Conservation (phyloP, 257 asterid genomes). For the Coffea canephora region DNA sequence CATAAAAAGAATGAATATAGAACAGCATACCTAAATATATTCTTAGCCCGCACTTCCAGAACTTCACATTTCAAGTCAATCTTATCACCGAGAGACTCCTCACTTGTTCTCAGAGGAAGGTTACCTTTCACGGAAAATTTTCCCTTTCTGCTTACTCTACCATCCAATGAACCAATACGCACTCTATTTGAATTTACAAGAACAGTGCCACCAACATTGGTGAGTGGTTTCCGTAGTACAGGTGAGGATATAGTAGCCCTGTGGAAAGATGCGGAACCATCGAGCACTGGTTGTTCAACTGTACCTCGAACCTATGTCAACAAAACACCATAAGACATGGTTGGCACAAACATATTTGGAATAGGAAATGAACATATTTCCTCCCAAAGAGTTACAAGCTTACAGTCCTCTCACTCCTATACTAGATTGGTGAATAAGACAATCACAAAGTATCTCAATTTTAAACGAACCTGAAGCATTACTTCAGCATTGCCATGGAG, state of each 20-base stretch:
- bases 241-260: conserved; percentile 97
- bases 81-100: conserved; percentile 70
- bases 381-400: not conserved
- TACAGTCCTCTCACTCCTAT: not conserved
- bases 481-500: conserved; percentile 97
- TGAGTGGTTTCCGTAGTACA: conserved; percentile 83
- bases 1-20: conserved; percentile 8
- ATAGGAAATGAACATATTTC: not conserved
- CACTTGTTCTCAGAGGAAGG: conserved; percentile 72
- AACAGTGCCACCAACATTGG: conserved; percentile 93
- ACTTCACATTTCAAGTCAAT: conserved; percentile 96
- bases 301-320: conserved; percentile 85
- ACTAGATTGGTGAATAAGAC: not conserved
- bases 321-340: conserved; percentile 12
- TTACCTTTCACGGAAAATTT: conserved; percentile 84
- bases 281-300: conserved; percentile 91
- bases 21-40: conserved; percentile 67
- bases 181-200: conserved; percentile 82
- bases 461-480: conserved; percentile 76
- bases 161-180: conserved; percentile 82
- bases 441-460: conserved; percentile 1
- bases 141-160: conserved; percentile 95
- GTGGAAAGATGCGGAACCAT: conserved; percentile 97
- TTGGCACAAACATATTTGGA: not conserved
- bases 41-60: conserved; percentile 92